These are phyloP conservation scores for Lathyrus tuberosus DNA, from an alignment of 306 rosid species.

Conservation along the genomic window DNA sequence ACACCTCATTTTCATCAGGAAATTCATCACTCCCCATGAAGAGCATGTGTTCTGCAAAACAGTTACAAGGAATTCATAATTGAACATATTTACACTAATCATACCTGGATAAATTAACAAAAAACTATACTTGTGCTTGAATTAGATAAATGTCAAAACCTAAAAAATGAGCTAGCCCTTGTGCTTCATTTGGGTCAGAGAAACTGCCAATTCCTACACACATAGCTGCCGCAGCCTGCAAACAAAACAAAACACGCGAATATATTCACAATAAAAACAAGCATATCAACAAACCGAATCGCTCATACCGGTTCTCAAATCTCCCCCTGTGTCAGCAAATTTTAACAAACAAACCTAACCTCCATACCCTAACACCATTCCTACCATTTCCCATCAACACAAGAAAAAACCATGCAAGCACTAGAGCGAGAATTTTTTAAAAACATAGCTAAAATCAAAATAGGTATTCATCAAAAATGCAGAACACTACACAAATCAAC, in stretches of 20 bases:
- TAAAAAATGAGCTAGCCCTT: slow-evolving; percentile 92
- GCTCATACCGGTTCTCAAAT: neutral
- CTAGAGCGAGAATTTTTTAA: neutral
- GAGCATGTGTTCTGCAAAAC: slow-evolving; percentile 93
- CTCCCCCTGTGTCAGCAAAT: neutral
- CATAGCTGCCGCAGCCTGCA: slow-evolving; percentile 98
- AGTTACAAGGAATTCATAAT: slow-evolving; percentile 21
- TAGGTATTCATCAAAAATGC: slow-evolving; percentile 18
- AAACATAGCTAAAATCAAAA: slow-evolving; percentile 17
- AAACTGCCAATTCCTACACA: slow-evolving; percentile 95
- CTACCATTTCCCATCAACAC: slow-evolving; percentile 26
- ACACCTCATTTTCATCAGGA: slow-evolving; percentile 98
- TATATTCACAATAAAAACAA: slow-evolving; percentile 25
- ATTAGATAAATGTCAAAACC: slow-evolving; percentile 52
- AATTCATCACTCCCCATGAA: slow-evolving; percentile 95
- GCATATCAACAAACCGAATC: slow-evolving; percentile 21
- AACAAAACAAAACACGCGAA: slow-evolving; percentile 13
- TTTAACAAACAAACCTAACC: slow-evolving; percentile 1
- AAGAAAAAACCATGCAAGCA: too few species aligned
- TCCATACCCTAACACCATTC: neutral
- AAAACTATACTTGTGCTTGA: neutral
- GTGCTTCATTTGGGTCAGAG: slow-evolving; percentile 89
- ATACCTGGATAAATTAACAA: neutral
- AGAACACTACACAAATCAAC: neutral
- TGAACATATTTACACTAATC: neutral